A percentile compares a stretch with the other conserved stretches of the same genome.
Evolutionary conservation across 139 green algal species (phyloP).

Genomic region (Volvox reticuliferus): DNA sequence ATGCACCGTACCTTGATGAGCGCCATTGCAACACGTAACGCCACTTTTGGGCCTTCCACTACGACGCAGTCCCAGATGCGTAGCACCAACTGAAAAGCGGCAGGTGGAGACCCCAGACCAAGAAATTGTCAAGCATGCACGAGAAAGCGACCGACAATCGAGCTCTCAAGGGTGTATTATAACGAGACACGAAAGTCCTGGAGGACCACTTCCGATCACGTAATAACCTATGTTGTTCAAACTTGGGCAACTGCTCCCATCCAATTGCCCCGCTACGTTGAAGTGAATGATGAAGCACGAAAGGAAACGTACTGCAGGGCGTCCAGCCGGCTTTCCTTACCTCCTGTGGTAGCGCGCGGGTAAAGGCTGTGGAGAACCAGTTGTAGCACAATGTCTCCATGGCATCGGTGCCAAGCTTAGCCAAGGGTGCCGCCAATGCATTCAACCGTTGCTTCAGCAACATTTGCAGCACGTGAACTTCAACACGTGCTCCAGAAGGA

Average conservation of each 20-base stretch:
- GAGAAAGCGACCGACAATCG: not conserved
- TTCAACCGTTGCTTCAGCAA: constrained; percentile 50
- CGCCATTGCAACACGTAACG: constrained; percentile 49
- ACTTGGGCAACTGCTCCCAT: too few relatives aligned
- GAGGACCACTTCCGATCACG: too few relatives aligned
- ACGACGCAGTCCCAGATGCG: constrained; percentile 59
- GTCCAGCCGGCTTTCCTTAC: not conserved
- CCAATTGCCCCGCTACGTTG: too few relatives aligned
- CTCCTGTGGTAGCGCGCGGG: constrained; percentile 28
- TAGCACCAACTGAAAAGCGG: constrained; percentile 23
- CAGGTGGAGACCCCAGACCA: not conserved
- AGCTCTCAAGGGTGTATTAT: too few relatives aligned
- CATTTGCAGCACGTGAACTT: constrained; percentile 55
- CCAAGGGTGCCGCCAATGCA: constrained; percentile 14
- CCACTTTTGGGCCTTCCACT: constrained; percentile 58
- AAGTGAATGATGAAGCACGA: too few relatives aligned
- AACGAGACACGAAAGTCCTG: too few relatives aligned
- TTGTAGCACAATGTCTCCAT: not conserved
- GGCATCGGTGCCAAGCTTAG: not conserved
- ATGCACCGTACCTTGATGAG: constrained; percentile 49
- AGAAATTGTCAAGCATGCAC: not conserved
- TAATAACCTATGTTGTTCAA: too few relatives aligned
- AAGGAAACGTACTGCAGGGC: too few relatives aligned
- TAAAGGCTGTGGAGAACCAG: constrained; percentile 47
- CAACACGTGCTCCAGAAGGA: constrained; percentile 28